Evolutionary conservation across 2,329 filamentous ascomycete genomes (phyloP), one percentile per base, ranked within the genome.

Genomic region (Zasmidium angulare): DNA sequence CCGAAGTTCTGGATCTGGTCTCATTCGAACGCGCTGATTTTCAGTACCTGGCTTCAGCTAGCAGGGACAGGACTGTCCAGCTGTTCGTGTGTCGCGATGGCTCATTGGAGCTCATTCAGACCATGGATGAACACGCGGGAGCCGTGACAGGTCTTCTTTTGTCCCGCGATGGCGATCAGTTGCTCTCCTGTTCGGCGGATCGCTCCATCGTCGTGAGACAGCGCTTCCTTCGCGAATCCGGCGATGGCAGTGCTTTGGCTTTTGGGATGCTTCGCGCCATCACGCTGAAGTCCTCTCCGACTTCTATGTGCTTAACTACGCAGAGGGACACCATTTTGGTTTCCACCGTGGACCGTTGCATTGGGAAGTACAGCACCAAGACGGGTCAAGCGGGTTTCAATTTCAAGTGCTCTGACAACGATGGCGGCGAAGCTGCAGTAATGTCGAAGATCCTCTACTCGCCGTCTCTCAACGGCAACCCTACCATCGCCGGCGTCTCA

Each of bases 1-100:
- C 87, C 7, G 91, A 97, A 69, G 89, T 96, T 63, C 91, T 91
- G 43, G 89, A 89, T 67, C 88, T 98, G 66, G 85, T 88, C 20
- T 81, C 96, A 3, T 86, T 86, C 68, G 85, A 90, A 66, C 81
- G 82, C 48, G 80, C 83, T 0, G 79, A 82, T 1, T 81, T 78
- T 50, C 83, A 86, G 36, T 79, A 96, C 49, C 81, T 98, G 66
- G 93, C 90, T 19, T 92, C 88, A 11, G 93, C 89, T 71, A 90
- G 91, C 36, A 84, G 95, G 65, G 95, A 99, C 75, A 88, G 95
- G 53, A 96, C 89, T n/a, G 85, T 93, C 0, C 95, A 99, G 73
- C 78, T 99, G n/a, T 98, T 97, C 72, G 76, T 76, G 2, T 89
- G 96, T 74, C 58, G 47, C 11, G 59, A 64, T 14, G 56, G 59